Evolutionary conservation across 1,284 basidiomycete genomes (phyloP).

Genomic region (Microbotryum lychnidis-dioicae): DNA sequence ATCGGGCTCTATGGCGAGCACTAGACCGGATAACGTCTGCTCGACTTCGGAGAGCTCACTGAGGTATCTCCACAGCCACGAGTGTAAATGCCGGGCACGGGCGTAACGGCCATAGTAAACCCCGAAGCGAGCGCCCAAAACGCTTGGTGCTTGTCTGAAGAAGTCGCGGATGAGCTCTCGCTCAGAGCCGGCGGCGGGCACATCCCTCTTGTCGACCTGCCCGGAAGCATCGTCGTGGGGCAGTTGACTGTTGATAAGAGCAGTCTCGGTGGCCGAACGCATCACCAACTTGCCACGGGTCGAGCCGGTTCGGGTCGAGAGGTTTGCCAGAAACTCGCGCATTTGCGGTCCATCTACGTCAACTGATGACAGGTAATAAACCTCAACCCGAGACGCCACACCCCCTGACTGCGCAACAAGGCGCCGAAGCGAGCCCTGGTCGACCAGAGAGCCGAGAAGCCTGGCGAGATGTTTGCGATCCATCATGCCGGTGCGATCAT

Average conservation of each 20-base stretch:
- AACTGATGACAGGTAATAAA: slow-evolving; percentile 20
- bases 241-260: too few relatives aligned
- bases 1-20: slow-evolving; percentile 46
- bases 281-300: too few relatives aligned
- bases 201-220: too few relatives aligned
- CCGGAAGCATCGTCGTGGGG: too few relatives aligned
- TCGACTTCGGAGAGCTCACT: slow-evolving; percentile 42
- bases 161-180: slow-evolving; percentile 49
- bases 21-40: slow-evolving; percentile 44
- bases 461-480: too few relatives aligned
- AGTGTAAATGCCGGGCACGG: slow-evolving; percentile 56
- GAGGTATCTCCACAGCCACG: slow-evolving; percentile 35
- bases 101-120: slow-evolving; percentile 56
- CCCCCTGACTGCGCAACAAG: too few relatives aligned
- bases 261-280: too few relatives aligned
- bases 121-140: slow-evolving; percentile 59
- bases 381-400: slow-evolving; percentile 30
- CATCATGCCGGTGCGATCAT: too few relatives aligned
- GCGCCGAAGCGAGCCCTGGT: too few relatives aligned
- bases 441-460: too few relatives aligned
- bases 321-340: slow-evolving; percentile 7
- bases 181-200: too few relatives aligned
- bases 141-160: slow-evolving; percentile 56
- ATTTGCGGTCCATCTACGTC: slow-evolving; percentile 9
- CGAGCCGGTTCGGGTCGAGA: neutral